Conservation (phyloP, 768 basidiomycete species). For the Piloderma croceum region DNA sequence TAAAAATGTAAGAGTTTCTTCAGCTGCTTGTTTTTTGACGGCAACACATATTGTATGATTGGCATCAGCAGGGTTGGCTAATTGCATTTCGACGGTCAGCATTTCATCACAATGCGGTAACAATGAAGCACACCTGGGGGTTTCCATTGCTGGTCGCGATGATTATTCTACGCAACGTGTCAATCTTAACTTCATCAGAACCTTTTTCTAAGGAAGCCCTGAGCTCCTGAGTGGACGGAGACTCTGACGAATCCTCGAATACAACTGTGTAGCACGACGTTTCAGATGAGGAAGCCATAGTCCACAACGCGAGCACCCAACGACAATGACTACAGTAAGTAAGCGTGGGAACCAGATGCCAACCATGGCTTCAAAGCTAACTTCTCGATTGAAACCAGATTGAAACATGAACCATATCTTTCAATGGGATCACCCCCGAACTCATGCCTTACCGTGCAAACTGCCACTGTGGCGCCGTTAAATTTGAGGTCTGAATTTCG, state of each 20-base stretch:
- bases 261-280: slow-evolving; percentile 74
- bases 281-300: too few relatives aligned
- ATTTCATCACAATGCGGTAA: not conserved
- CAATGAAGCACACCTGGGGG: slow-evolving; percentile 57
- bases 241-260: slow-evolving; percentile 66
- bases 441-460: too few relatives aligned
- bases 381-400: too few relatives aligned
- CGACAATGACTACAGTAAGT: too few relatives aligned
- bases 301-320: too few relatives aligned
- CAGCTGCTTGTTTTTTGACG: slow-evolving; percentile 89
- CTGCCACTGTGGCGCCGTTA: too few relatives aligned
- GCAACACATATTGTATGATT: slow-evolving; percentile 96
- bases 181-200: slow-evolving; percentile 92
- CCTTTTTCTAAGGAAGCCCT: slow-evolving; percentile 87
- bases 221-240: slow-evolving; percentile 77
- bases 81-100: slow-evolving; percentile 1
- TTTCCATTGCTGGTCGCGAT: slow-evolving; percentile 93
- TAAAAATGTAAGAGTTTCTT: slow-evolving; percentile 97
- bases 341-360: too few relatives aligned
- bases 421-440: too few relatives aligned
- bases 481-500: too few relatives aligned
- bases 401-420: too few relatives aligned
- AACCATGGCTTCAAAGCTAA: too few relatives aligned
- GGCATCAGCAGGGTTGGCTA: slow-evolving; percentile 95
- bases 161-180: slow-evolving; percentile 92